Base-by-base conservation (phyloP, 352 stramenopile genomes). In the Albugo candida region DNA sequence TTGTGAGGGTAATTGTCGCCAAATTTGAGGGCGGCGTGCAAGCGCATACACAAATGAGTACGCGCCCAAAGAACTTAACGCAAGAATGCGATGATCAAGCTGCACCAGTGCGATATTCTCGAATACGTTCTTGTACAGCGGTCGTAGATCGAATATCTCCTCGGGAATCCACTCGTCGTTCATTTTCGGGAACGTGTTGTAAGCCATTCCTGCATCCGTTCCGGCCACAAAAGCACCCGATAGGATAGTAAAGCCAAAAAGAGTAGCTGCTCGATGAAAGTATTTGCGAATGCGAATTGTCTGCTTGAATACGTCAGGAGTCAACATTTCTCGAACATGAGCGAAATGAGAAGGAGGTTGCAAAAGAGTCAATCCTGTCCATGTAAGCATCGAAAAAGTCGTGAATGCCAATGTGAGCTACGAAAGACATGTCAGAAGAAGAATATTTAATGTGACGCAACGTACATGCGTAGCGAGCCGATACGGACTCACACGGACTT, bases 101-200 rank as follows among this genome's bases (percentile, higher is more conserved):
- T 99, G 95, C 51, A 99, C 95, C n/a, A 93, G 93, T 14, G 93
- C 89, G 45, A 95, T 96, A 61, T 98, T 98, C 60, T 99, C 94
- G 56, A 98, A 97, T 39, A 98, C 83, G 65, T 99, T 99, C 47
- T 73, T 74, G 61, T 89, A 96, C 54, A 66, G 79, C 8, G 93
- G 93, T 45, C 64, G 46, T 17, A 88, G 49, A 48, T 88, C 82
- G 27, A 95, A 89, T 48, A 97, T 74, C 41, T 95, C 86, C 42
- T 92, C 74, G 3, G 95, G 94, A 45, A 98, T 95, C 86, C 86
- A 97, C 48, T 92, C 63, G 21, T 77, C 82, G 49, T 71, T 76
- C 92, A 98, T 98, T 57, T 95, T 94, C 6, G 95, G 95, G 56
- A 94, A 99, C 17, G 83, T 96, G 66, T 99, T 99, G 83, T 93